These are phyloP conservation scores for Phalaenopsis aphrodite DNA, from an alignment of 106 monocot species.

Conservation along the genomic window DNA sequence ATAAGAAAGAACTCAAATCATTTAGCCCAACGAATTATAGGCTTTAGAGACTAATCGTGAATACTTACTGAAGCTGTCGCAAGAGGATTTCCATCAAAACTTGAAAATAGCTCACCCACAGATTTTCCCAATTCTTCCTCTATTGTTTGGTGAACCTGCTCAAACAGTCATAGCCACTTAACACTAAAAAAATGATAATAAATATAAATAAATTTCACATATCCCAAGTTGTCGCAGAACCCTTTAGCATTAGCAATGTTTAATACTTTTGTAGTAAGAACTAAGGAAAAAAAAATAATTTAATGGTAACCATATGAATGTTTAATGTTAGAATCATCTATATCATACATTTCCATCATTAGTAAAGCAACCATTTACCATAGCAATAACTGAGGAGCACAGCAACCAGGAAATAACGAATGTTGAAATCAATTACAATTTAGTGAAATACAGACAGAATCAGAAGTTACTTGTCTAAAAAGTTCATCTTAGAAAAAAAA, in stretches of 20 bases:
- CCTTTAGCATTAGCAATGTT: not conserved
- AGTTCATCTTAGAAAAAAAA: not conserved
- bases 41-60: not conserved
- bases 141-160: conserved; percentile 74
- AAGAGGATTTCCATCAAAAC: conserved; percentile 65
- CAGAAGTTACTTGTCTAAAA: not conserved
- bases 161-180: conserved; percentile 9
- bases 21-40: not conserved
- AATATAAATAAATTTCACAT: not conserved
- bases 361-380: not conserved
- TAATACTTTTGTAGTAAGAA: not conserved
- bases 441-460: not conserved
- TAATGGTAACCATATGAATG: not conserved
- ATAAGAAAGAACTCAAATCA: not conserved
- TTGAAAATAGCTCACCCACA: conserved; percentile 59
- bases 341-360: not conserved
- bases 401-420: not conserved
- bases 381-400: not conserved
- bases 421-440: not conserved
- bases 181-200: not conserved
- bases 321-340: not conserved
- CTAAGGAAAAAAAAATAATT: not conserved
- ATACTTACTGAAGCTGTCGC: conserved; percentile 94
- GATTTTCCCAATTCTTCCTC: conserved; percentile 61
- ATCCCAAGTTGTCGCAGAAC: not conserved